Percentiles rank a stretch among this genome's conserved stretches.
Conservation (phyloP, 2,329 filamentous ascomycete species). For the Bipolaris cookei region DNA sequence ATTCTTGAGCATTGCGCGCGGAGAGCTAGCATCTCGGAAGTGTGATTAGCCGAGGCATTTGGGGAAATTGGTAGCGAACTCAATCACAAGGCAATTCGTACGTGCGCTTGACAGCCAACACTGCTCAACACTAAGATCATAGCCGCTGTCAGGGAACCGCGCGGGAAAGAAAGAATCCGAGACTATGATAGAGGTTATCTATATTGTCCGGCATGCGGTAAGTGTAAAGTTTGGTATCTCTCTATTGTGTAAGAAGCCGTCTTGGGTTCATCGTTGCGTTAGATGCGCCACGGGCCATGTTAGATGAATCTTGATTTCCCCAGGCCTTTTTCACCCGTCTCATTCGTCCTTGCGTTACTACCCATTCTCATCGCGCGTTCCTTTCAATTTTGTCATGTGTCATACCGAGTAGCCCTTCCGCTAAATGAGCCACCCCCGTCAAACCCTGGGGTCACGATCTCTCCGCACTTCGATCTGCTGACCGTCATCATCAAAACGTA, state of each 20-base stretch:
- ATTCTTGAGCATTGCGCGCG: neutral
- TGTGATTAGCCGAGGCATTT: conserved; percentile 22
- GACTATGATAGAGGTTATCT: conserved; percentile 55
- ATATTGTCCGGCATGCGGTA: conserved; percentile 59
- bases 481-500: conserved; percentile 21
- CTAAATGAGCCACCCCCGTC: conserved; percentile 1
- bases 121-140: conserved; percentile 12
- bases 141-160: neutral
- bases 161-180: neutral
- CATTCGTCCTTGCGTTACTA: conserved; percentile 17
- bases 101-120: conserved; percentile 13
- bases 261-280: conserved; percentile 9
- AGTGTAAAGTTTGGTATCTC: conserved; percentile 39
- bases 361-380: conserved; percentile 4
- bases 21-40: conserved; percentile 1
- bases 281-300: conserved; percentile 15
- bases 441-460: neutral
- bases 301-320: conserved; percentile 17
- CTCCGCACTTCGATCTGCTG: conserved; percentile 1
- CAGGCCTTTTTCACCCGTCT: neutral
- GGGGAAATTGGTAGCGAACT: conserved; percentile 1
- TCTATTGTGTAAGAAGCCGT: neutral
- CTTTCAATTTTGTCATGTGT: conserved; percentile 9
- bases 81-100: conserved; percentile 12
- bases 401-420: conserved; percentile 14